A percentile compares a stretch with the other conserved stretches of the same genome.
These are phyloP conservation scores for Priceomyces melissophilus DNA, from an alignment of 805 yeast species.

Conservation along the genomic window DNA sequence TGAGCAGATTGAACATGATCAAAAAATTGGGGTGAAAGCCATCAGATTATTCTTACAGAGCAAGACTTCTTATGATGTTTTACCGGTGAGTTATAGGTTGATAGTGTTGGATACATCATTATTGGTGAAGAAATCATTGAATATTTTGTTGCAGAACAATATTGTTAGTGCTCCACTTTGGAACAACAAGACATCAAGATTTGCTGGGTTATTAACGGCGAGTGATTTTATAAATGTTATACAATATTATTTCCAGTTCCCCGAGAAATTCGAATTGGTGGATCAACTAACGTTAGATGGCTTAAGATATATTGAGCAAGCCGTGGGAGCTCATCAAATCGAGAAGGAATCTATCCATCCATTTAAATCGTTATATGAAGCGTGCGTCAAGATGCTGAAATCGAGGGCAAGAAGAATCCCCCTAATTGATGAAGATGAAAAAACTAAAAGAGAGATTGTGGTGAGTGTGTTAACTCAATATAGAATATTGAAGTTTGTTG, in stretches of 20 bases:
- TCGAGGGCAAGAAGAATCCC: conserved; percentile 92
- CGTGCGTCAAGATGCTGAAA: conserved; percentile 87
- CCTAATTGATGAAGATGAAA: conserved; percentile 89
- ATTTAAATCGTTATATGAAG: conserved; percentile 81
- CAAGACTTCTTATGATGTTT: conserved; percentile 92
- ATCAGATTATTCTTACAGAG: conserved; percentile 81
- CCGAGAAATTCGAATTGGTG: conserved; percentile 83
- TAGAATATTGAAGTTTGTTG: conserved; percentile 90
- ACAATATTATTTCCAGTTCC: conserved; percentile 86
- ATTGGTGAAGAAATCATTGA: conserved; percentile 84
- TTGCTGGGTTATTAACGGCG: conserved; percentile 91
- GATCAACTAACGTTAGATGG: conserved; percentile 85
- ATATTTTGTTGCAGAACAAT: conserved; percentile 85
- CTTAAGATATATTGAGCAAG: conserved; percentile 78
- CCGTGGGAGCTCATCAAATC: conserved; percentile 79
- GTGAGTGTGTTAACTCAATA: conserved; percentile 95
- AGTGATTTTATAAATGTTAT: conserved; percentile 93
- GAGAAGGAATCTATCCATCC: conserved; percentile 91
- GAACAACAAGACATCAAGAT: conserved; percentile 82
- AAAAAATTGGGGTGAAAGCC: conserved; percentile 71
- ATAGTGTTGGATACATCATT: conserved; percentile 91
- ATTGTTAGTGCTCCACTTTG: conserved; percentile 96
- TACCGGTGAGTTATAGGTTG: conserved; percentile 90
- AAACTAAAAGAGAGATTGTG: conserved; percentile 88
- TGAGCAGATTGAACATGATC: conserved; percentile 54